Conservation (phyloP, 495 filamentous ascomycete genomes). For the Rhypophila decipiens region DNA sequence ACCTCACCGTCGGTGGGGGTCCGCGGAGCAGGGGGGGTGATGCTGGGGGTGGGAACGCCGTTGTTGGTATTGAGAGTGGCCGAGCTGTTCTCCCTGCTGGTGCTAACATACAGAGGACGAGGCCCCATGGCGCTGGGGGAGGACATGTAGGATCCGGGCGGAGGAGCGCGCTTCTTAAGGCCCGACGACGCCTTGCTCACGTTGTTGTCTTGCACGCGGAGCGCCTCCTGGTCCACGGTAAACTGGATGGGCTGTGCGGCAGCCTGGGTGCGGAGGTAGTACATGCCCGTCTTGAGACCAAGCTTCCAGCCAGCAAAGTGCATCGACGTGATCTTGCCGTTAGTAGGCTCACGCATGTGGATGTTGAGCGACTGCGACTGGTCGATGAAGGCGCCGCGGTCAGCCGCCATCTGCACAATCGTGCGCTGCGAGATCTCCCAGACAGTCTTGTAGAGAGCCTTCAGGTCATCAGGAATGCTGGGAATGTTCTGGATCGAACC, state of each 20-base stretch:
- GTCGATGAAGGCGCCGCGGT: slow-evolving; percentile 96
- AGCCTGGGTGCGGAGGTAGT: slow-evolving; percentile 97
- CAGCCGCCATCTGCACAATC: slow-evolving; percentile 95
- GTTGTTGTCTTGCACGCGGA: slow-evolving; percentile 82
- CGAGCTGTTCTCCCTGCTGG: slow-evolving; percentile 26
- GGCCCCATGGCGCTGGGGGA: slow-evolving; percentile 33
- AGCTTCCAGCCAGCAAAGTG: slow-evolving; percentile 99
- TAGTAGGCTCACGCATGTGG: slow-evolving; percentile 96
- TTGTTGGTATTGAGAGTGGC: too few relatives aligned
- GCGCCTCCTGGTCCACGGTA: slow-evolving; percentile 94
- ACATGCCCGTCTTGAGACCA: slow-evolving; percentile 99
- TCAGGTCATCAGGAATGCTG: slow-evolving; percentile 93
- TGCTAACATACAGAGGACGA: slow-evolving; percentile 37
- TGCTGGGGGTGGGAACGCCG: slow-evolving; percentile 57
- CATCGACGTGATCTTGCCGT: slow-evolving; percentile 99
- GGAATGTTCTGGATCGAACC: slow-evolving; percentile 95
- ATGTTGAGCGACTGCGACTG: slow-evolving; percentile 99
- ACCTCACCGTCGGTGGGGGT: slow-evolving; percentile 25
- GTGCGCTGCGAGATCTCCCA: slow-evolving; percentile 98
- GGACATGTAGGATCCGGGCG: slow-evolving; percentile 48
- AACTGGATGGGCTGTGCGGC: slow-evolving; percentile 97
- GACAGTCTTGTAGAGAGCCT: slow-evolving; percentile 97
- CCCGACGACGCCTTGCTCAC: slow-evolving; percentile 55
- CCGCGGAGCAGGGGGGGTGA: slow-evolving; percentile 49
- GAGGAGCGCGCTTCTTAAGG: slow-evolving; percentile 61